These are phyloP conservation scores for Protomyces arabidopsidicola DNA, from an alignment of 1,139 yeast genomes.

Conservation along the genomic window DNA sequence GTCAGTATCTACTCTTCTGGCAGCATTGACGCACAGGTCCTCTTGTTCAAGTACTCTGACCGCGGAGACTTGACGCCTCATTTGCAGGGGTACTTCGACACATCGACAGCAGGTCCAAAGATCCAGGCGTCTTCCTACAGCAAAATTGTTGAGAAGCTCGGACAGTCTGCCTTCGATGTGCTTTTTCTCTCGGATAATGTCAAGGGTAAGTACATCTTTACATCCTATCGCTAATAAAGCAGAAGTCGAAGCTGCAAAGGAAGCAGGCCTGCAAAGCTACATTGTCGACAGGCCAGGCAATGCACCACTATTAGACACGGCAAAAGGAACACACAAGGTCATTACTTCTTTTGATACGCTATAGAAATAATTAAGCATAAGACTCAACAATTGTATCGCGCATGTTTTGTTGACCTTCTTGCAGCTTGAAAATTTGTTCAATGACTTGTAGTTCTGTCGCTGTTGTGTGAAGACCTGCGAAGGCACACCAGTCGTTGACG, in stretches of 20 bases:
- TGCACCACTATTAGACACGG: constrained; percentile 41
- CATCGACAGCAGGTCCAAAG: constrained; percentile 68
- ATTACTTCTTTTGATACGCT: constrained; percentile 24
- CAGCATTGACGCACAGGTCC: constrained; percentile 75
- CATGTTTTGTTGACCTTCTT: constrained; percentile 76
- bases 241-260: constrained; percentile 58
- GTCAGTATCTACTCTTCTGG: constrained; percentile 89
- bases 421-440: constrained; percentile 85
- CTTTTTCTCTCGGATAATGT: constrained; percentile 67
- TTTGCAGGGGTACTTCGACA: constrained; percentile 72
- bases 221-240: not conserved
- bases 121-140: constrained; percentile 54
- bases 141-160: constrained; percentile 50
- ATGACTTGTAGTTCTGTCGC: constrained; percentile 97
- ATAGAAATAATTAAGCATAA: constrained; percentile 42
- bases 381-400: constrained; percentile 87
- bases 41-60: constrained; percentile 63
- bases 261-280: constrained; percentile 57
- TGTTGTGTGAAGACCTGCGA: constrained; percentile 93
- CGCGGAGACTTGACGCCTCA: constrained; percentile 46
- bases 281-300: constrained; percentile 77
- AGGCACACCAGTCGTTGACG: constrained; percentile 97
- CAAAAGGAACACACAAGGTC: constrained; percentile 28
- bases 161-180: constrained; percentile 42
- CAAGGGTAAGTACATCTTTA: constrained; percentile 14